These are phyloP conservation scores for Kodamaea sp. DNA, from an alignment of 1,139 yeast genomes.

Conservation along the genomic window DNA sequence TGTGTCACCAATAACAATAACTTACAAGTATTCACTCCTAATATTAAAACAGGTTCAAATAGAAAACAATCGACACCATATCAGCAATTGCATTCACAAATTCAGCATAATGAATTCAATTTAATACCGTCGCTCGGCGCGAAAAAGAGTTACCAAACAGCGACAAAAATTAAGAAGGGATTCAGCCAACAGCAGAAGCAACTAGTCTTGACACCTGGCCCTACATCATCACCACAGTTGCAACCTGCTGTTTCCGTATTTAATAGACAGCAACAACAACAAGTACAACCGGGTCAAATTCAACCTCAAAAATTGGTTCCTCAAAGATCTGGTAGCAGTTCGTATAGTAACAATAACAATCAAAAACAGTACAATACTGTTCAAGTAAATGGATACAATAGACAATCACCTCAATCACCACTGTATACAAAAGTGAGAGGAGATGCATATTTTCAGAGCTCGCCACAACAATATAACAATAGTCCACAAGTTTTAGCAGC, in stretches of 20 bases:
- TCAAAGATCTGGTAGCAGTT: conserved; percentile 1
- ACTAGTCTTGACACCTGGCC: neutral
- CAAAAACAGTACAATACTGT: no score
- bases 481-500: no score
- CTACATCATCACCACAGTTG: no score
- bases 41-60: conserved; percentile 37
- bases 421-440: no score
- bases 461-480: no score
- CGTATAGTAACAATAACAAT: no score
- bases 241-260: no score
- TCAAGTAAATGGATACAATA: no score
- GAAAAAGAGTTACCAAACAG: conserved; percentile 32
- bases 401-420: no score
- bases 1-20: conserved; percentile 12
- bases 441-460: no score
- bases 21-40: conserved; percentile 17
- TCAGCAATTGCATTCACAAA: conserved; percentile 43
- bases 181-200: conserved; percentile 1
- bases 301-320: conserved; percentile 1
- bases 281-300: conserved; percentile 1
- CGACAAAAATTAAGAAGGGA: conserved; percentile 30
- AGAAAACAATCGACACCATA: conserved; percentile 39
- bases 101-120: conserved; percentile 35
- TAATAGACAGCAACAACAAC: conserved; percentile 1
- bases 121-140: conserved; percentile 29